A percentile compares a stretch with the other conserved stretches of the same genome.
Conservation (phyloP, 768 basidiomycete genomes). For the Collybia sp. region DNA sequence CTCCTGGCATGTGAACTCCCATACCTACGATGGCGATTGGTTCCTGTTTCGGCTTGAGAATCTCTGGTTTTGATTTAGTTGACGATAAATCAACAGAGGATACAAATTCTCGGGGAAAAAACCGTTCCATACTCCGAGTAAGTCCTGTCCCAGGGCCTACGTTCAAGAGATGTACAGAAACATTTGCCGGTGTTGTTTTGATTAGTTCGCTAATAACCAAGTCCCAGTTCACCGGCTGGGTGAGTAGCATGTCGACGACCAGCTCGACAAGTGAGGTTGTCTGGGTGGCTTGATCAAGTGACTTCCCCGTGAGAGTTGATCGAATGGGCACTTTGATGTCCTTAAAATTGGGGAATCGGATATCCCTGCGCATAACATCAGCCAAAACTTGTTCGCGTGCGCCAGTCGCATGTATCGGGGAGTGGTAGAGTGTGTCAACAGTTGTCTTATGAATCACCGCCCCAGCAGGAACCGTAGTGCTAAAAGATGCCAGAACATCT, state of each 20-base stretch:
- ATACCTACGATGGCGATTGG: slow-evolving; percentile 72
- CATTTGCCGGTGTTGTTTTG: slow-evolving; percentile 12
- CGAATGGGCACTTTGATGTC: slow-evolving; percentile 46
- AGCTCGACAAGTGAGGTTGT: slow-evolving; percentile 30
- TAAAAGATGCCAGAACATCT: slow-evolving; percentile 40
- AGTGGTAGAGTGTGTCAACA: slow-evolving; percentile 52
- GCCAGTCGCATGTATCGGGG: slow-evolving; percentile 20
- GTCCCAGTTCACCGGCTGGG: slow-evolving; percentile 52
- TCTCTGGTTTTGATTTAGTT: neutral
- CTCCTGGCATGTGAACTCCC: slow-evolving; percentile 59
- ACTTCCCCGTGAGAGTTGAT: slow-evolving; percentile 39
- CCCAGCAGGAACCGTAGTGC: slow-evolving; percentile 25
- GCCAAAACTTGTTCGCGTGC: slow-evolving; percentile 35
- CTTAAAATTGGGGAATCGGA: slow-evolving; percentile 43
- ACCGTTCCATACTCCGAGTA: slow-evolving; percentile 31
- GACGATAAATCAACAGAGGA: slow-evolving; percentile 16
- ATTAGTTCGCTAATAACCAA: slow-evolving; percentile 27
- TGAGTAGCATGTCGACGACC: slow-evolving; percentile 45
- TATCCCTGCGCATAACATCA: slow-evolving; percentile 38
- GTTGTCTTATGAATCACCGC: slow-evolving; percentile 32
- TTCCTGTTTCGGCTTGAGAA: slow-evolving; percentile 15
- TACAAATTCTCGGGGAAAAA: slow-evolving; percentile 16
- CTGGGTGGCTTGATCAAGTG: slow-evolving; percentile 16
- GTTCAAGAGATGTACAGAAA: slow-evolving; percentile 35
- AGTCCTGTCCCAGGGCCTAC: slow-evolving; percentile 43